Evolutionary conservation across 345 rosid genomes (phyloP), one percentile per base, ranked within the genome.

Genomic region (Hibiscus syriacus): DNA sequence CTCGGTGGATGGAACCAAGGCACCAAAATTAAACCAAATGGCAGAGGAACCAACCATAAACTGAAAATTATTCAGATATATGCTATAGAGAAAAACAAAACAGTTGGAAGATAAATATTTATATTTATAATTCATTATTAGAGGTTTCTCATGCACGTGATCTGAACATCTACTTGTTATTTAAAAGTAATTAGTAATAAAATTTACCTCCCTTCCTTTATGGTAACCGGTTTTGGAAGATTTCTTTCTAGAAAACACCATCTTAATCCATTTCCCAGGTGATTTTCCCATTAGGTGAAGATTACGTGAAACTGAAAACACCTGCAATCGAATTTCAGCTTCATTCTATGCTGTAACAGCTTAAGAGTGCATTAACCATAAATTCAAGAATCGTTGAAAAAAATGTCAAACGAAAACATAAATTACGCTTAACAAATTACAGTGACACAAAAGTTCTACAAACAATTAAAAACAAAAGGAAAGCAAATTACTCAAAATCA

Each of bases 211-310:
- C 65, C 80, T 84, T 57, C 76, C 88, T 70, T 80, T 93, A 20
- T 80, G 81, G 23, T 67, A 54, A 70, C 74, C 73, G 55, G 90
- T 82, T 76, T 89, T 90, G 56, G 94, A 87, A 11, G 87, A 48
- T 76, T 86, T 93, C 83, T 90, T 93, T 30, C 97, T 94, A 72
- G 89, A 87, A 1, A 93, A 77, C 41, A 90, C 79, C 62, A 81
- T 78, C 82, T 90, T 93, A 69, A 93, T 82, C 97, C 97, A 93
- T 77, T 80, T 93, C 13, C 81, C 78, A 0, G 90, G 90, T 46
- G 97, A 83, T 72, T 84, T 92, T 1, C 96, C 96, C 97, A 90
- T 90, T 14, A 50, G 68, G 53, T 55, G 56, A 71, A 60, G 50
- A 72, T 74, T 61, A 58, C 32, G 50, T n/a, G 5, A 19, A 34